Base-by-base conservation (phyloP, 1,284 basidiomycete genomes). In the Melampsora abietis-canadensis region DNA sequence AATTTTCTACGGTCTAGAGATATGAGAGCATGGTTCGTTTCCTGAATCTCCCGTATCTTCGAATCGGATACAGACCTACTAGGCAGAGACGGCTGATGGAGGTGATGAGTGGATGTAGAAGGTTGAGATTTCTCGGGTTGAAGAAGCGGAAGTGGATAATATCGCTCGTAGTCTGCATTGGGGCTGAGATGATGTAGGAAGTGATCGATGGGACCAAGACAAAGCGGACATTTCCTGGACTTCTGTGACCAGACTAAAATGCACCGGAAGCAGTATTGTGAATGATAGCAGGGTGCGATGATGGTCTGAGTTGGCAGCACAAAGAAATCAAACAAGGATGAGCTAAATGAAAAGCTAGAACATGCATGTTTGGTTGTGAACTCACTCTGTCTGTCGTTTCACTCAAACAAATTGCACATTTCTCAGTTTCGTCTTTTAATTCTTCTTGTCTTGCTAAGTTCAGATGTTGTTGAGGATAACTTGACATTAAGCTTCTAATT, bases 231-330 rank as follows among this genome's bases (percentile, higher is more conserved):
- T n/a, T 54, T 27, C 15, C 46, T 59, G 7, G 67, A 68, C 19
- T 19, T 17, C 6, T 37, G 27, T 14, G 67, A 59, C 67, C 67
- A 68, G 19, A 47, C 24, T 34, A 31, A 19, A 21, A 68, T 44
- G 30, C 67, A 68, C 21, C 54, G 21, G 46, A 68, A 68, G 67
- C 67, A 68, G 24, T 68, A 68, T 27, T 68, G 51, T 15, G 67
- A 40, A 40, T 68, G 67, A 59, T 68, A 57, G 44, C 67, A 68
- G 21, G 67, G 67, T 59, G 59, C 21, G 57, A 68, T 68, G 24
- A 68, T 40, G n/a, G 67, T 61, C 67, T 68, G 30, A 24, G 24
- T 40, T 27, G 21, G 17, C 3, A 21, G 51, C n/a, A 57, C 12
- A 57, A 57, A 27, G 17, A n/a, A 21, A 57, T 57, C 19, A 57